phyloP scores from a whole-genome alignment of 495 filamentous ascomycete genomes.

The Penicillium coprophilum region DNA sequence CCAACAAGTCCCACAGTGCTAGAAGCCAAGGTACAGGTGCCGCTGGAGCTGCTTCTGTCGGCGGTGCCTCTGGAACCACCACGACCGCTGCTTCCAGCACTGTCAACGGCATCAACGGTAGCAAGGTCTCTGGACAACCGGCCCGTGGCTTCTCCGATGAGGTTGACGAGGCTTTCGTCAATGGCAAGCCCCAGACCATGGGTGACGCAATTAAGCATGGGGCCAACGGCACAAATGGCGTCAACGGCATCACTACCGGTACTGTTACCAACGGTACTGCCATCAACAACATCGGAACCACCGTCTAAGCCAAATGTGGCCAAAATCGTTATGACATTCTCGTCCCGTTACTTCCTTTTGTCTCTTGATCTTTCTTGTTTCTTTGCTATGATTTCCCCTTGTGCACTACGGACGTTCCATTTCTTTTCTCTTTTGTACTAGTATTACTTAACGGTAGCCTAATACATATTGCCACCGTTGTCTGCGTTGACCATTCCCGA shows the following conservation, averaged over 20 bases:
- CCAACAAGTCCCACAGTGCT: constrained; percentile 62
- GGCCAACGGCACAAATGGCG: constrained; percentile 7
- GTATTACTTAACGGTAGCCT: constrained; percentile 27
- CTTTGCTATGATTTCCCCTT: constrained; percentile 32
- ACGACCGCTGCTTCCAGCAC: constrained; percentile 12
- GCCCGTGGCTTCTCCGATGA: constrained; percentile 54
- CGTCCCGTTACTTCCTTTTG: constrained; percentile 10
- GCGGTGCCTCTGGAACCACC: constrained; percentile 12
- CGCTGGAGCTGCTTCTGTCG: constrained; percentile 11
- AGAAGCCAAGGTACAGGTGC: constrained; percentile 20
- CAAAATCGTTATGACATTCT: constrained; percentile 1
- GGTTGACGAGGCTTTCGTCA: constrained; percentile 54
- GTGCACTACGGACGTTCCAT: constrained; percentile 14
- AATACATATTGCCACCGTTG: constrained; percentile 31
- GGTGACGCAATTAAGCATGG: constrained; percentile 20
- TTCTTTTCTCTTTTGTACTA: constrained; percentile 20
- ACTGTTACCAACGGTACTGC: constrained; percentile 23
- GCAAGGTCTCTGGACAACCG: constrained; percentile 25
- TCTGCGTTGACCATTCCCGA: constrained; percentile 8
- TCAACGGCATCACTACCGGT: constrained; percentile 6
- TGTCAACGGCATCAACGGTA: constrained; percentile 18
- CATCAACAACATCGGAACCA: neutral
- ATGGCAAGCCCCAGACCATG: constrained; percentile 23
- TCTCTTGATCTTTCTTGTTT: constrained; percentile 11
- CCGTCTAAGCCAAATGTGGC: constrained; percentile 14